These are phyloP conservation scores for Entelexis sorbosivorans DNA, from an alignment of 1,139 yeast genomes.

Conservation along the genomic window DNA sequence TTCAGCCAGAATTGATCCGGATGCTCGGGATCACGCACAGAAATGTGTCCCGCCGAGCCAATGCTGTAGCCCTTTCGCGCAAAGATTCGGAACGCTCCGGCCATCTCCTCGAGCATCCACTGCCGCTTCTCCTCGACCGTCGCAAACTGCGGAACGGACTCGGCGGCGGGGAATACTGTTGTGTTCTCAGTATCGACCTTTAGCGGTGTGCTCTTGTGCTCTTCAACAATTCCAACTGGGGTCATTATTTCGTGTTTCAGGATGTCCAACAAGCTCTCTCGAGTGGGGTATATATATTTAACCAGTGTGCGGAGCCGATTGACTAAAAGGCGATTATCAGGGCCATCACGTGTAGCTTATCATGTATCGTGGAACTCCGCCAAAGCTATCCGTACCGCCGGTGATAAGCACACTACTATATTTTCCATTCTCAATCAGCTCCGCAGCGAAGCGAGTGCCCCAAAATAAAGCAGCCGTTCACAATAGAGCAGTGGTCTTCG, in stretches of 20 bases:
- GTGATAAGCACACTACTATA: no score
- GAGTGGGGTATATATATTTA: background rate
- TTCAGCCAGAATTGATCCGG: conserved; percentile 69
- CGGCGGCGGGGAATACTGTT: conserved; percentile 18
- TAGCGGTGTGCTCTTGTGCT: background rate
- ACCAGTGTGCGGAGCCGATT: background rate
- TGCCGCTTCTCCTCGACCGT: conserved; percentile 21
- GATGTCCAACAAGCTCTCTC: no score
- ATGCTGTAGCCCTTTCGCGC: conserved; percentile 65
- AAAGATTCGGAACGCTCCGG: conserved; percentile 70
- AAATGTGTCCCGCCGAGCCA: conserved; percentile 74
- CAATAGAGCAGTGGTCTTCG: no score
- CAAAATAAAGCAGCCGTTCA: no score
- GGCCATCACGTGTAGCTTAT: background rate
- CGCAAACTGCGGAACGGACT: conserved; percentile 19
- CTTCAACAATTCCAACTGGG: background rate
- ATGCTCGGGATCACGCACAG: conserved; percentile 65
- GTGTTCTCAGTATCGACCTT: conserved; percentile 14
- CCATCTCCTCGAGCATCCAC: conserved; percentile 49
- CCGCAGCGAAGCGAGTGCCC: no score
- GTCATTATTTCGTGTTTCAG: background rate
- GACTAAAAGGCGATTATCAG: background rate
- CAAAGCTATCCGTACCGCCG: no score
- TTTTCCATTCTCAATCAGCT: no score
- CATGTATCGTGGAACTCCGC: no score